Conservation (phyloP, 1,139 yeast species). For the Yamadazyma triangularis region DNA sequence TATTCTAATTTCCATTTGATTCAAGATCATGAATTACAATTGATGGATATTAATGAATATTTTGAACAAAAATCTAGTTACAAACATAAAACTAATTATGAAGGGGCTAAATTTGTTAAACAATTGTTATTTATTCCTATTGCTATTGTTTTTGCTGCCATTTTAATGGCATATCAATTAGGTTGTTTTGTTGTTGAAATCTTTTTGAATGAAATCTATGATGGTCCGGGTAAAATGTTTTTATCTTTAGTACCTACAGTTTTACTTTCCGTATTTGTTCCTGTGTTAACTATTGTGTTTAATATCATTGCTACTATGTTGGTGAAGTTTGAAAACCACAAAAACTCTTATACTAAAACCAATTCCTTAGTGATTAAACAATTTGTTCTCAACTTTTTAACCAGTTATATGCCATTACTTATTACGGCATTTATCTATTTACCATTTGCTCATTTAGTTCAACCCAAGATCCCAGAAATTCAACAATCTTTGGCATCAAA, state of each 20-base stretch:
- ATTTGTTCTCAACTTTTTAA: constrained; percentile 72
- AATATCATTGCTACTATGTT: constrained; percentile 38
- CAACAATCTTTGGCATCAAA: constrained; percentile 20
- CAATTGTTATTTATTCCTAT: constrained; percentile 67
- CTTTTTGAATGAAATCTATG: constrained; percentile 74
- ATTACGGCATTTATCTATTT: constrained; percentile 83
- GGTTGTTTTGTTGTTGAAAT: constrained; percentile 76
- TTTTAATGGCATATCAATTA: constrained; percentile 63
- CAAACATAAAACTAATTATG: constrained; percentile 25
- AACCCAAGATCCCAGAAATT: constrained; percentile 44
- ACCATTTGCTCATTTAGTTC: constrained; percentile 67
- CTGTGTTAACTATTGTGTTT: constrained; percentile 63
- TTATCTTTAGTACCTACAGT: constrained; percentile 73
- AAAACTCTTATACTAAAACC: constrained; percentile 47
- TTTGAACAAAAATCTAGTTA: constrained; percentile 30
- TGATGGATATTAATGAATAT: constrained; percentile 40
- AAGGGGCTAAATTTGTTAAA: constrained; percentile 37
- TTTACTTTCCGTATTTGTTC: constrained; percentile 63
- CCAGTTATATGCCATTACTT: constrained; percentile 78
- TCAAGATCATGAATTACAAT: constrained; percentile 37
- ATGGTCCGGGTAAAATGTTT: constrained; percentile 68
- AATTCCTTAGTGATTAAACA: constrained; percentile 65
- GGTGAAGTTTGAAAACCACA: constrained; percentile 68
- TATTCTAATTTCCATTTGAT: constrained; percentile 52
- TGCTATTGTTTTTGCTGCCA: constrained; percentile 52